Conservation (phyloP, 257 asterid genomes). For the Cynanchum wilfordii region DNA sequence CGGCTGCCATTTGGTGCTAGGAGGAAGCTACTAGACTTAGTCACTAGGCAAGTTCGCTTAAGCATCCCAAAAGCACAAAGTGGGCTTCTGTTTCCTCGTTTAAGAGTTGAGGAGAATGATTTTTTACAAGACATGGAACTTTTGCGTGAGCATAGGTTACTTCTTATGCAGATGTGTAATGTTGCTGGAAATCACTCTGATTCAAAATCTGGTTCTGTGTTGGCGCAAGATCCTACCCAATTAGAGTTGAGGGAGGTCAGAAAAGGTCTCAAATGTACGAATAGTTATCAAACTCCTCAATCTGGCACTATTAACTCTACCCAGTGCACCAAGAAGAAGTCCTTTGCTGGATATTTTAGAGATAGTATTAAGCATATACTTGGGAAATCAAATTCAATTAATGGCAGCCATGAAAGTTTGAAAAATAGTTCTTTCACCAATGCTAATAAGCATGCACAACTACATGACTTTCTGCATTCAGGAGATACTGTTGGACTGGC, state of each 20-base stretch:
- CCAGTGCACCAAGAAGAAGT: constrained; percentile 46
- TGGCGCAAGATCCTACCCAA: constrained; percentile 42
- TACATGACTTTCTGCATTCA: constrained; percentile 61
- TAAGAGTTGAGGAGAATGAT: constrained; percentile 40
- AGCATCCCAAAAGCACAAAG: constrained; percentile 37
- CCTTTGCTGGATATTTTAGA: constrained; percentile 53
- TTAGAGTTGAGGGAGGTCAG: constrained; percentile 49
- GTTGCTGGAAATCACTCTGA: constrained; percentile 37
- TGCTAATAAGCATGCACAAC: constrained; percentile 53
- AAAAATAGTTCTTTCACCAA: constrained; percentile 35
- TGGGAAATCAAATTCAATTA: constrained; percentile 54
- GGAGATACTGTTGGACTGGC: constrained; percentile 63
- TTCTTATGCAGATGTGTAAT: constrained; percentile 58
- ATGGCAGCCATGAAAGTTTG: constrained; percentile 34
- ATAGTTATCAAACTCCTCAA: constrained; percentile 32
- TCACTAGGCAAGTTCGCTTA: constrained; percentile 53
- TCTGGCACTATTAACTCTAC: constrained; percentile 30
- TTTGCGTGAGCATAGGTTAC: constrained; percentile 55
- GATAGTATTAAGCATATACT: constrained; percentile 64
- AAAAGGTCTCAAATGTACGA: constrained; percentile 39
- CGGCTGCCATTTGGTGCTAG: constrained; percentile 80
- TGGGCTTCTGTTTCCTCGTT: constrained; percentile 46
- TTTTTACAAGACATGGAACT: constrained; percentile 38
- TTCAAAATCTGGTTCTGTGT: constrained; percentile 32
- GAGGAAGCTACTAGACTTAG: constrained; percentile 66